phyloP scores from a whole-genome alignment of 169 alveolate genomes.

The Eimeria zaria region DNA sequence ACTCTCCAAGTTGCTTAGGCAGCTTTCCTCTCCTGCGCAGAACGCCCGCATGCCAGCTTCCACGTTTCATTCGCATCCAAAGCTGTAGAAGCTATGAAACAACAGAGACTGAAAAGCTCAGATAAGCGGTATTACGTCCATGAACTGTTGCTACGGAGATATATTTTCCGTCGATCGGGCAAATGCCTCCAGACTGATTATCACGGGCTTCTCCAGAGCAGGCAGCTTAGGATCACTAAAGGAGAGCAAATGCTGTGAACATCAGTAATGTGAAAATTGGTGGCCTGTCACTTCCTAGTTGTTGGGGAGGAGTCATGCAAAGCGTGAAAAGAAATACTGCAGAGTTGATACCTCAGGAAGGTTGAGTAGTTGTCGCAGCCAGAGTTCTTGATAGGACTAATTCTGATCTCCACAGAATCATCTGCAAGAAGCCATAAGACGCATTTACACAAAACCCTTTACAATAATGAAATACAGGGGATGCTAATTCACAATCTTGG shows the following conservation, averaged over 20 bases:
- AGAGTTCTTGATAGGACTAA: constrained; percentile 59
- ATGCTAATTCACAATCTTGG: background rate
- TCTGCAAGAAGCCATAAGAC: constrained; percentile 91
- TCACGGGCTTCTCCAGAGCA: background rate
- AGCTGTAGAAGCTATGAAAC: background rate
- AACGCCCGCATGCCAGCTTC: background rate
- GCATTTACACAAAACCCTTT: background rate
- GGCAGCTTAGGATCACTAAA: too few species aligned
- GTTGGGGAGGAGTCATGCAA: too few species aligned
- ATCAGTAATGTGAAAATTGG: background rate
- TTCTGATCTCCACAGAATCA: constrained; percentile 92
- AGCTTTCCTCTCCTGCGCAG: constrained; percentile 55
- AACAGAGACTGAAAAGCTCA: background rate
- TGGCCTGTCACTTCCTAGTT: background rate
- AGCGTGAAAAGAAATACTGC: background rate
- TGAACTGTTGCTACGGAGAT: background rate
- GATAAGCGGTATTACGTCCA: background rate
- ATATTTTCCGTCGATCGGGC: background rate
- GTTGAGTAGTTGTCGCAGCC: constrained; percentile 47
- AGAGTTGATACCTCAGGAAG: constrained; percentile 21
- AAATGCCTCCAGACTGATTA: background rate
- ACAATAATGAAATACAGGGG: background rate
- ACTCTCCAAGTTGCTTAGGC: constrained; percentile 37
- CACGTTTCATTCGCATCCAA: background rate
- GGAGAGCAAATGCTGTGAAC: background rate